A percentile compares a stretch with the other conserved stretches of the same genome.
Evolutionary conservation across 2,329 filamentous ascomycete genomes (phyloP).

Genomic region (Trichoderma gracile): DNA sequence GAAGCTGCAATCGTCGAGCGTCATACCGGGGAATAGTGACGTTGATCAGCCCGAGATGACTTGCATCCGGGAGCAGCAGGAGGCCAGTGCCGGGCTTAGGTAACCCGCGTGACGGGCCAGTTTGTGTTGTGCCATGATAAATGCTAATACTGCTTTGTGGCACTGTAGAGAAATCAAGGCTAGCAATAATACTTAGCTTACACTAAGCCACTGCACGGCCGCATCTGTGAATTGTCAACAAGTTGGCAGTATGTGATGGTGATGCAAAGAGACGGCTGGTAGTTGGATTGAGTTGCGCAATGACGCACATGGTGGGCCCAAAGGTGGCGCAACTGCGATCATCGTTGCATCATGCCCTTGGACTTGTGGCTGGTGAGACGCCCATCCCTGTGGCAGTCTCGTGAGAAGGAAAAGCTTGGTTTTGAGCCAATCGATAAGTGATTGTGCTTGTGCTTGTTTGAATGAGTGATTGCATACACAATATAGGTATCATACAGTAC

Average conservation of each 20-base stretch:
- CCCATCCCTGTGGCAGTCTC: neutral
- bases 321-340: constrained; percentile 7
- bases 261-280: constrained; percentile 1
- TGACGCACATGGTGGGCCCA: constrained; percentile 21
- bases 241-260: neutral
- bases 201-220: neutral
- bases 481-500: too few species aligned
- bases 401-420: neutral
- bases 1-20: neutral
- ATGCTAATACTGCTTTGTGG: too few species aligned
- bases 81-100: neutral
- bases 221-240: neutral
- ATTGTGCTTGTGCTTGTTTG: neutral
- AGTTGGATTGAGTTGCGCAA: constrained; percentile 8
- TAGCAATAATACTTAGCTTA: neutral
- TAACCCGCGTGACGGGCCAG: neutral
- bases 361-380: constrained; percentile 25
- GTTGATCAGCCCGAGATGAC: neutral
- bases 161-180: too few species aligned
- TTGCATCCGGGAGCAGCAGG: too few species aligned
- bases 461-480: too few species aligned
- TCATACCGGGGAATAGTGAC: constrained; percentile 21
- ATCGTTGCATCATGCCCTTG: constrained; percentile 20
- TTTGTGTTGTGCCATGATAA: too few species aligned
- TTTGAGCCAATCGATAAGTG: neutral